Conservation (phyloP, 1,139 yeast genomes). For the Geotrichum fermentans region DNA sequence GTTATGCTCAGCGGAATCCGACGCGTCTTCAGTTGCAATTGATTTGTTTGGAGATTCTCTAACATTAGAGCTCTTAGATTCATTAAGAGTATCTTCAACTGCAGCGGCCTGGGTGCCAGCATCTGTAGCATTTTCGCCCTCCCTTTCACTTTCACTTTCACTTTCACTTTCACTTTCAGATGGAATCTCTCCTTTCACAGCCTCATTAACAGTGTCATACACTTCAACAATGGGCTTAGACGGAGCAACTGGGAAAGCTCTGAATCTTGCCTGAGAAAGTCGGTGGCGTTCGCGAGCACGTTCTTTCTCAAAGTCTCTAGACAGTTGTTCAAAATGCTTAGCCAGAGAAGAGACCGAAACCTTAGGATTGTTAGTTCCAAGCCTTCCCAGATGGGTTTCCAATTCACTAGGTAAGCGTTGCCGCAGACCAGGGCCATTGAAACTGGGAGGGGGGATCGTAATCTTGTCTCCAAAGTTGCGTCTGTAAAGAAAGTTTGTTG, state of each 20-base stretch:
- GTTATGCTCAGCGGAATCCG: too few relatives aligned
- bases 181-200: constrained; percentile 51
- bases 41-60: too few relatives aligned
- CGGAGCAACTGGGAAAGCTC: constrained; percentile 70
- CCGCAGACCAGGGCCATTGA: constrained; percentile 14
- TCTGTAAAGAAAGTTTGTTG: constrained; percentile 2
- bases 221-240: constrained; percentile 89
- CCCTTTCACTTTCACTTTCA: too few relatives aligned
- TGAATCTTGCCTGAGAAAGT: constrained; percentile 55
- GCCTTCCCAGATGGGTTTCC: constrained; percentile 29
- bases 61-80: too few relatives aligned
- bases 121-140: too few relatives aligned
- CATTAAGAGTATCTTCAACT: too few relatives aligned
- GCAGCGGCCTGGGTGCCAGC: too few relatives aligned
- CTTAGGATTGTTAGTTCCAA: constrained; percentile 7
- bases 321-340: constrained; percentile 69
- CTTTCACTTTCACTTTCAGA: constrained; percentile 33
- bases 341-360: constrained; percentile 40
- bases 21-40: too few relatives aligned
- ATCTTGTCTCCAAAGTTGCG: constrained; percentile 15
- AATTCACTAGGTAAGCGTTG: constrained; percentile 32
- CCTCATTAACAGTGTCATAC: constrained; percentile 83
- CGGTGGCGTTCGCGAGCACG: constrained; percentile 70
- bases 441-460: constrained; percentile 13
- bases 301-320: constrained; percentile 81